Base-by-base conservation (phyloP, 2,329 filamentous ascomycete genomes). In the Trichophyton verrucosum region DNA sequence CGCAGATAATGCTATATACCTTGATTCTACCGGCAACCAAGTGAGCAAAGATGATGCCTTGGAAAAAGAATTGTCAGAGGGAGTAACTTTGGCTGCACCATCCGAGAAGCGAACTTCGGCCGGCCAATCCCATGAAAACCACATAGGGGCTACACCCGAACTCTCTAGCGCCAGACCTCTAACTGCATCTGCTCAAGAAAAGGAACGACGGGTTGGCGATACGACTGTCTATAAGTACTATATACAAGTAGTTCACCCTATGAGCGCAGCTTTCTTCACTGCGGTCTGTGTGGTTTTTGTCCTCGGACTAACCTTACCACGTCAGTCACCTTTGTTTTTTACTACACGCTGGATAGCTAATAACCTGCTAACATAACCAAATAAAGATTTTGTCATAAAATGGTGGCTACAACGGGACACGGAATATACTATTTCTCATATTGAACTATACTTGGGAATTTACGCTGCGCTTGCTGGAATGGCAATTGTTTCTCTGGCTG, bases 1-100 rank as follows among this genome's bases (percentile, higher is more conserved):
- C 57, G 70, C 72, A 17, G 69, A 30, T 36, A 40, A 57, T 30
- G 53, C 17, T n/a, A 40, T 40, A 40, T 40, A 40, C 15, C 38
- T 40, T 11, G 38, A 40, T 40, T 8, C 38, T 40, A 17, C 8
- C 20, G 38, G 38, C 3, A 11, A 9, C 9, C 9, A 40, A 40
- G 38, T 40, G 38, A 15, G 15, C 38, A 40, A 40, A 40, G 11
- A 11, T 15, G 15, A 40, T 15, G 9, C 15, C 38, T 13, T 13
- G 9, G 11, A 15, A 40, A 40, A 40, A 11, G 11, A 40, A 15
- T 15, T 15, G 15, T 40, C 6, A 40, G 11, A 2, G 7, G 15
- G 6, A 15, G 38, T 13, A 15, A 6, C 38, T 4, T 13, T 15
- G 15, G 38, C 38, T 4, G 15, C 15, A 15, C 38, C 38, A 11